phyloP scores from a whole-genome alignment of 305 asterid genomes.

The Fraxinus albicans region DNA sequence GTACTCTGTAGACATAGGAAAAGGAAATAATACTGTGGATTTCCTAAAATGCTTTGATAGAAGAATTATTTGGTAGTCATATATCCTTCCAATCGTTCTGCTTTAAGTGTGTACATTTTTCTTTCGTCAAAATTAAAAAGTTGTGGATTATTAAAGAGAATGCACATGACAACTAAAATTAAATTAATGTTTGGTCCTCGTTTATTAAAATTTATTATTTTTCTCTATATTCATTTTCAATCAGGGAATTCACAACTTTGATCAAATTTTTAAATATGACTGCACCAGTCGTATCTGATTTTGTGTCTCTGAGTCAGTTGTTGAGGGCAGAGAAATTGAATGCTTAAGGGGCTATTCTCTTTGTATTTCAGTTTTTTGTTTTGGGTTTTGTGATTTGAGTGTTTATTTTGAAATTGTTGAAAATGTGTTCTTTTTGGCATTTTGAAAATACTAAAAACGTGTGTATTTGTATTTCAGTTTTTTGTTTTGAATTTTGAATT shows the following conservation, averaged over 20 bases:
- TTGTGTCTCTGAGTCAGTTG: neutral
- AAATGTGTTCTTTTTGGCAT: too few relatives aligned
- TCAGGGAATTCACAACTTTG: neutral
- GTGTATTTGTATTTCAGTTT: too few relatives aligned
- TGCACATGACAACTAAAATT: neutral
- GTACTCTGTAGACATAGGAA: neutral
- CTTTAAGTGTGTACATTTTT: neutral
- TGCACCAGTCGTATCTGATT: neutral
- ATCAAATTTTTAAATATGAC: neutral
- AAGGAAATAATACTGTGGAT: neutral
- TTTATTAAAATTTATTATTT: neutral
- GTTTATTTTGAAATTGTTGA: too few relatives aligned
- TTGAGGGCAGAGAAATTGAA: neutral
- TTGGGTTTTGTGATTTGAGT: too few relatives aligned
- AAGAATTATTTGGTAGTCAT: neutral
- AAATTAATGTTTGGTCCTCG: neutral
- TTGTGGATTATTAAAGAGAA: neutral
- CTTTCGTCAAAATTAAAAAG: neutral
- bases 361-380: too few relatives aligned
- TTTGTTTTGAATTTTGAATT: too few relatives aligned
- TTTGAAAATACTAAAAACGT: too few relatives aligned
- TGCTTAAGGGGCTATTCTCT: neutral
- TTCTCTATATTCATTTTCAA: neutral
- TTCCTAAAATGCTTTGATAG: neutral
- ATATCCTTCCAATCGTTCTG: neutral